Evolutionary conservation across 2,329 filamentous ascomycete species (phyloP).

Genomic region (Blastomyces percursus): DNA sequence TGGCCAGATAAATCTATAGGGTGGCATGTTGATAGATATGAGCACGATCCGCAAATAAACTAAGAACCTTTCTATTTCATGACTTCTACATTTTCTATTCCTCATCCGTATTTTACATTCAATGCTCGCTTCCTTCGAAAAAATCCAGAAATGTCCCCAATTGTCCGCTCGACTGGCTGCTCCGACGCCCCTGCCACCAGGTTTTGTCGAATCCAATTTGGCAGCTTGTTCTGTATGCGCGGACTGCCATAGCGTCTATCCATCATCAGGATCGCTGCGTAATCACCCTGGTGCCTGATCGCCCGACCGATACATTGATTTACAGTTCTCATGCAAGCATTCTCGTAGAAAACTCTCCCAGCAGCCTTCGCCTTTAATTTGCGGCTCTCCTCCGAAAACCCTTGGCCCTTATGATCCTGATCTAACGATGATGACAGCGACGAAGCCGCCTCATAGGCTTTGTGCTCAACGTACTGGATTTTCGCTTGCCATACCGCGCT

Average conservation of each 20-base stretch:
- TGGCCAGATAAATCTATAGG: no score
- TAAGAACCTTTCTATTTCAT: not conserved
- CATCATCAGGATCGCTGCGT: slow-evolving; percentile 77
- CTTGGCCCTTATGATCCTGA: slow-evolving; percentile 15
- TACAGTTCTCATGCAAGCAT: slow-evolving; percentile 89
- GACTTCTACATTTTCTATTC: not conserved
- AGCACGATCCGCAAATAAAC: not conserved
- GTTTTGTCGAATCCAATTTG: slow-evolving; percentile 74
- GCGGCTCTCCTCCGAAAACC: slow-evolving; percentile 18
- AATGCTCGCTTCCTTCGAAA: slow-evolving; percentile 15
- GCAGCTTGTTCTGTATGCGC: slow-evolving; percentile 67
- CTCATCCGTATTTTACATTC: slow-evolving; percentile 11
- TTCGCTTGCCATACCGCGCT: slow-evolving; percentile 90
- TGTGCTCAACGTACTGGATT: slow-evolving; percentile 70
- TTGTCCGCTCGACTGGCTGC: slow-evolving; percentile 19
- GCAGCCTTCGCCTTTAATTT: slow-evolving; percentile 36
- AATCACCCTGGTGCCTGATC: slow-evolving; percentile 78
- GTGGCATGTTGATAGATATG: no score
- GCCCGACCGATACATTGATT: slow-evolving; percentile 94
- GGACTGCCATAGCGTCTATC: slow-evolving; percentile 68
- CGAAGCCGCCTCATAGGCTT: slow-evolving; percentile 25
- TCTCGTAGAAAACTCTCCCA: slow-evolving; percentile 77
- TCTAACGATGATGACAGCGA: not conserved
- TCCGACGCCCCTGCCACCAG: slow-evolving; percentile 31
- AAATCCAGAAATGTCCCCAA: slow-evolving; percentile 25